Conservation (phyloP, 371 early-diverging fungal genomes). For the Saksenaea vasiformis region DNA sequence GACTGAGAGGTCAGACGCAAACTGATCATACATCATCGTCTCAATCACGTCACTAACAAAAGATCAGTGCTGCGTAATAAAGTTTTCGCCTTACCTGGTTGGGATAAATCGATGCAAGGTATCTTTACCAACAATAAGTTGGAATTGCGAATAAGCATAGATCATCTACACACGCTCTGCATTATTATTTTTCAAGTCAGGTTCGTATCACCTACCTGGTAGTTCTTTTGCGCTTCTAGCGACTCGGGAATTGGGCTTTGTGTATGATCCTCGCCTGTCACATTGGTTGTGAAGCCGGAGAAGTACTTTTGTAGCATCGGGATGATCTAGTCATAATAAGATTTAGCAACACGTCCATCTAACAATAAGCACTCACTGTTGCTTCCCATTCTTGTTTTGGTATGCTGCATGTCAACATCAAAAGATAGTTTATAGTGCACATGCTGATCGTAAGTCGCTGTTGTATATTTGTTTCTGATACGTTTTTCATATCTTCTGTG, state of each 20-base stretch:
- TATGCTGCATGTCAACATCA: constrained; percentile 51
- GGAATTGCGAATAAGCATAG: constrained; percentile 60
- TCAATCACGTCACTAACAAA: constrained; percentile 60
- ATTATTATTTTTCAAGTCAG: not conserved
- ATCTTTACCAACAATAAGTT: constrained; percentile 55
- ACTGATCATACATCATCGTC: constrained; percentile 49
- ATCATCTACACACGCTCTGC: constrained; percentile 55
- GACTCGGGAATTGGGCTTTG: constrained; percentile 23
- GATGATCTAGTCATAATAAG: constrained; percentile 43
- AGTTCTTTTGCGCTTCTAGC: constrained; percentile 39
- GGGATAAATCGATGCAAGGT: constrained; percentile 60
- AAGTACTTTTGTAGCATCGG: constrained; percentile 67
- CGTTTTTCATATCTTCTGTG: constrained; percentile 15
- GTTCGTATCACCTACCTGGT: constrained; percentile 31
- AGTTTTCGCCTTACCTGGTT: constrained; percentile 41
- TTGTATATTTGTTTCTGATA: constrained; percentile 16
- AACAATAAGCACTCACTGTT: constrained; percentile 32
- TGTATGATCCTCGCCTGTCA: constrained; percentile 16
- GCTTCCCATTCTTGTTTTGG: constrained; percentile 59
- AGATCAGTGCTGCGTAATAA: not conserved
- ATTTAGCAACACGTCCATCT: not conserved
- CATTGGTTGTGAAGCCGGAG: constrained; percentile 54
- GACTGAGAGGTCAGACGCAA: constrained; percentile 21
- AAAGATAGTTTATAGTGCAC: constrained; percentile 55
- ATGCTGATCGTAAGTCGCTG: constrained; percentile 54